Evolutionary conservation across 2,329 filamentous ascomycete genomes (phyloP).

Genomic region (Lecanicillium sp.): DNA sequence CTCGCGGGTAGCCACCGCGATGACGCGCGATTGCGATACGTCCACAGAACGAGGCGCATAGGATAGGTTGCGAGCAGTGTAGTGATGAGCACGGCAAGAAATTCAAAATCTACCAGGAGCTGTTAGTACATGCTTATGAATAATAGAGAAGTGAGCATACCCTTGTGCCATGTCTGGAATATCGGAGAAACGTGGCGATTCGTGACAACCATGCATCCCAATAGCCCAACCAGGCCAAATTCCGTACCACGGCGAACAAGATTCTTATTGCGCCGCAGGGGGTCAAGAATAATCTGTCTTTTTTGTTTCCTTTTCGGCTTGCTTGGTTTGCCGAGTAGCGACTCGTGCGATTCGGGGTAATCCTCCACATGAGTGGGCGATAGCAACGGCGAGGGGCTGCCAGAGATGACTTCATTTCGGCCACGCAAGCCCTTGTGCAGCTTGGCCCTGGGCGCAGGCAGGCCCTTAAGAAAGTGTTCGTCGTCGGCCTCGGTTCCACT

Average conservation of each 20-base stretch:
- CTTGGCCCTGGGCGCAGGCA: constrained; percentile 69
- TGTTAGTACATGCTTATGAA: constrained; percentile 12
- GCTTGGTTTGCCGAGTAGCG: constrained; percentile 13
- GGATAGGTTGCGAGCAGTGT: constrained; percentile 49
- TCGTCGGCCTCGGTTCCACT: constrained; percentile 95
- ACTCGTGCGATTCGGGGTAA: constrained; percentile 24
- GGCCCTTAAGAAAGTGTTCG: constrained; percentile 77
- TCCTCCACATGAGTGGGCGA: constrained; percentile 37
- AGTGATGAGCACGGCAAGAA: constrained; percentile 26
- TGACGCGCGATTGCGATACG: constrained; percentile 30
- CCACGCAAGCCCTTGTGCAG: constrained; percentile 72
- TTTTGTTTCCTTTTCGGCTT: constrained; percentile 11
- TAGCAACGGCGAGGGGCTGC: constrained; percentile 45
- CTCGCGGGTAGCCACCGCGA: constrained; percentile 32
- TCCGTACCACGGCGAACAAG: constrained; percentile 46
- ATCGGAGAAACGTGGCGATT: constrained; percentile 40
- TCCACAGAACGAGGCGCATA: constrained; percentile 46
- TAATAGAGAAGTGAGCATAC: constrained; percentile 24
- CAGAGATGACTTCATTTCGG: constrained; percentile 45
- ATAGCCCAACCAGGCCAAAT: constrained; percentile 38
- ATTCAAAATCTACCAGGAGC: constrained; percentile 32
- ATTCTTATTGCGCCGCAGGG: constrained; percentile 38
- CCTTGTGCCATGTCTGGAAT: constrained; percentile 38
- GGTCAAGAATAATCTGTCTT: constrained; percentile 15
- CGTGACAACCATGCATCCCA: constrained; percentile 39